Evolutionary conservation across 495 filamentous ascomycete genomes (phyloP), one percentile per base, ranked within the genome.

Genomic region (Talaromyces nanjingensis): DNA sequence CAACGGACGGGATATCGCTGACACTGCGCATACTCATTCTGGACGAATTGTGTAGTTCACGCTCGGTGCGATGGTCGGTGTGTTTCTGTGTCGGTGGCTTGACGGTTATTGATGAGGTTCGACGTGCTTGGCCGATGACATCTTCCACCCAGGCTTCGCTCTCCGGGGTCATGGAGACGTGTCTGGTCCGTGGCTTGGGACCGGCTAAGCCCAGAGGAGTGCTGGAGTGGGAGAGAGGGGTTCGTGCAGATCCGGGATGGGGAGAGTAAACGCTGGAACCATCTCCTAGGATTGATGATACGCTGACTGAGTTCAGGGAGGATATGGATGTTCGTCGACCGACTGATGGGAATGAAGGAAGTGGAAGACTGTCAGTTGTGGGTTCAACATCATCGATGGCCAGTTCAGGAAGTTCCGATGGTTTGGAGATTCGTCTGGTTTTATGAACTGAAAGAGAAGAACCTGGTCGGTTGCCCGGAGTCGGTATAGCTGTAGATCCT

Each of bases 61-160:
- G 53, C 11, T 64, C 56, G 8, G 39, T 16, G 12, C 53, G 62
- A 64, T n/a, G 37, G 8, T 64, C 62, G 8, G 22, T 31, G 2
- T 59, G 20, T 53, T 64, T 64, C 27, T 52, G 60, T 54, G 25
- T 33, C 1, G 42, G 11, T 3, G 55, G 57, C 25, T 64, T 64
- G 45, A 54, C 29, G 11, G 14, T 58, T n/a, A 33, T 47, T 14
- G 77, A 76, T 12, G 74, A 74, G 25, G 76, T 77, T 24, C 72
- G 62, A 29, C 78, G 75, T 2, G 78, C 76, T 65, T 79, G 76
- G 18, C 77, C 73, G 37, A 81, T 68, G 2, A 81, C 78, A 58
- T 76, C 74, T 65, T 76, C 76, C 1, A 81, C 80, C 81, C 80
- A 83, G 2, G 80, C 80, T 70, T 84, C 80, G 61, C 80, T 81